A percentile compares a stretch with the other conserved stretches of the same genome.
phyloP scores from a whole-genome alignment of 2,329 filamentous ascomycete genomes.

The Fusarium burgessii region DNA sequence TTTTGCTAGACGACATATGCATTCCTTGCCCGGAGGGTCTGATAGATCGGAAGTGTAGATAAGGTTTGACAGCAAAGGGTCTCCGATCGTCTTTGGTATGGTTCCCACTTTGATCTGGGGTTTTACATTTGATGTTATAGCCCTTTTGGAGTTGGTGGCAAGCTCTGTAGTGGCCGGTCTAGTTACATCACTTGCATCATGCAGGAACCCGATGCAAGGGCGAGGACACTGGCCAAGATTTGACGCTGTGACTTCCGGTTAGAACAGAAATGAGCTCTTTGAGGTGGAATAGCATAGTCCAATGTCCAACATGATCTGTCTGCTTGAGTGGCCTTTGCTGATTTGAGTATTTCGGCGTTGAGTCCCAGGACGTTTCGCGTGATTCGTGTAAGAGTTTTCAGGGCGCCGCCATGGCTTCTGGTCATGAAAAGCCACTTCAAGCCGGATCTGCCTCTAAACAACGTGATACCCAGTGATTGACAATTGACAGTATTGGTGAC shows the following conservation, averaged over 20 bases:
- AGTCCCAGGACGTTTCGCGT: no score
- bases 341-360: not conserved
- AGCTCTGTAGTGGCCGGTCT: not conserved
- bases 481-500: not conserved
- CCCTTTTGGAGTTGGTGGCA: not conserved
- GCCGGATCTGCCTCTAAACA: not conserved
- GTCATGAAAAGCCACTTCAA: not conserved
- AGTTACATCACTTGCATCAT: slow-evolving; percentile 4
- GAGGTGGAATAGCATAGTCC: no score
- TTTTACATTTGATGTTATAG: not conserved
- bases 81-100: slow-evolving; percentile 3
- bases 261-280: not conserved
- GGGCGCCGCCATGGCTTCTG: not conserved
- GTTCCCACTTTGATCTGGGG: not conserved
- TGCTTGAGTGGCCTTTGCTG: rapidly evolving
- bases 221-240: not conserved
- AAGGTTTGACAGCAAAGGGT: slow-evolving; percentile 10
- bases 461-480: not conserved
- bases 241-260: no score
- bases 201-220: slow-evolving; percentile 19
- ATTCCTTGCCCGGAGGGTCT: slow-evolving; percentile 10
- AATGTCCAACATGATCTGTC: not conserved
- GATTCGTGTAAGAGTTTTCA: not conserved
- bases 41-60: slow-evolving; percentile 1
- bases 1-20: slow-evolving; percentile 19